These are phyloP conservation scores for Xylaria sp. DNA, from an alignment of 2,329 filamentous ascomycete genomes.

Conservation along the genomic window DNA sequence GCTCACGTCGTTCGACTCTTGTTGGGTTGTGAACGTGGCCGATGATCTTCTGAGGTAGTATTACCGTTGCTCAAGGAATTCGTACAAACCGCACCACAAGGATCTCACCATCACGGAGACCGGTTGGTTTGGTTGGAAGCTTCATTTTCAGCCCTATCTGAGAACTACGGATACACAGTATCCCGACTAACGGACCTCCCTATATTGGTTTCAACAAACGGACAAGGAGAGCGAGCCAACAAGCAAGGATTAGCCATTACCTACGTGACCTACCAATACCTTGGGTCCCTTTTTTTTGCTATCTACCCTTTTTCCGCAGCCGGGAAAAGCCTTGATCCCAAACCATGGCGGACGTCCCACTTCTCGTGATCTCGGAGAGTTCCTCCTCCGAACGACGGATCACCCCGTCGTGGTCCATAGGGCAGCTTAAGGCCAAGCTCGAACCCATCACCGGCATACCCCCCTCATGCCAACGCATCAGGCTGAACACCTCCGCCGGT, in stretches of 20 bases:
- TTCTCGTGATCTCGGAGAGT: conserved; percentile 70
- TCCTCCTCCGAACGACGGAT: conserved; percentile 82
- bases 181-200: neutral
- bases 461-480: conserved; percentile 69
- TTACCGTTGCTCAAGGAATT: neutral
- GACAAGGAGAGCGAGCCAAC: neutral
- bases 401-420: conserved; percentile 85
- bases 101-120: conserved; percentile 1
- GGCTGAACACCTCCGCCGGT: conserved; percentile 58
- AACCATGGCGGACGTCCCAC: conserved; percentile 65
- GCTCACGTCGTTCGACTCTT: neutral
- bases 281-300: neutral
- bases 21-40: conserved; percentile 1
- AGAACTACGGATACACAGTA: neutral
- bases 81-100: neutral
- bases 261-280: neutral
- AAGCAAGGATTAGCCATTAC: conserved; percentile 5
- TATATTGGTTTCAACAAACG: conserved; percentile 8
- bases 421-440: conserved; percentile 76
- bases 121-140: conserved; percentile 6
- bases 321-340: conserved; percentile 11
- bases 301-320: neutral
- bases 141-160: conserved; percentile 21
- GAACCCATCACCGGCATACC: conserved; percentile 92
- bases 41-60: neutral